phyloP scores from a whole-genome alignment of 768 basidiomycete species.

The Hypsizygus marmoreus region DNA sequence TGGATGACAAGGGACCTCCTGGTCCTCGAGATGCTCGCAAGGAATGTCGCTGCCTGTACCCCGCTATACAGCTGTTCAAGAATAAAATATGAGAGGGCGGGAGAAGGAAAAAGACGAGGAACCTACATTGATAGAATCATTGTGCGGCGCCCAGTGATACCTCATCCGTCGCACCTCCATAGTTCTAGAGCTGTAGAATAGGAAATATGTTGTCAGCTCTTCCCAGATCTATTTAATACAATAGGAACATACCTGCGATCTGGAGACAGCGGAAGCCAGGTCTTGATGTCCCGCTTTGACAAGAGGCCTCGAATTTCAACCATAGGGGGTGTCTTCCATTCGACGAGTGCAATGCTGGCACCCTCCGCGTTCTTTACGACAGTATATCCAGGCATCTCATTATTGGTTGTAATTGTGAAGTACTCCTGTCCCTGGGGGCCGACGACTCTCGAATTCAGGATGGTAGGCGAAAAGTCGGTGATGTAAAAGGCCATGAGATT shows the following conservation, averaged over 20 bases:
- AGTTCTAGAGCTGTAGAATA: constrained; percentile 38
- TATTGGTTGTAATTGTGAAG: constrained; percentile 53
- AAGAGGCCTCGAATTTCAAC: constrained; percentile 57
- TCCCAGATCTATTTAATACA: background rate
- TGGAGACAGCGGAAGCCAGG: constrained; percentile 55
- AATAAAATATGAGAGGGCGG: constrained; percentile 2
- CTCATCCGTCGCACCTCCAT: constrained; percentile 53
- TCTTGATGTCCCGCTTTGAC: constrained; percentile 47
- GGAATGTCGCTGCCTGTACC: constrained; percentile 31
- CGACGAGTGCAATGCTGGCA: constrained; percentile 53
- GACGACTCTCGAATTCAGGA: constrained; percentile 57
- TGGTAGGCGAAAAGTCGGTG: constrained; percentile 48
- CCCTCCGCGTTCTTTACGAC: constrained; percentile 51
- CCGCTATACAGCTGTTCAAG: constrained; percentile 47
- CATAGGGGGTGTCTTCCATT: constrained; percentile 52
- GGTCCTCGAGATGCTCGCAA: constrained; percentile 52
- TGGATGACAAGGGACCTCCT: constrained; percentile 52
- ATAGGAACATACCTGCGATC: constrained; percentile 40
- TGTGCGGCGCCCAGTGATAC: constrained; percentile 60
- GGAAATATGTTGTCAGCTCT: constrained; percentile 1
- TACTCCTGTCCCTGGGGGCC: constrained; percentile 49
- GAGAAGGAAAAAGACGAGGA: background rate
- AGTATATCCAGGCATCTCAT: constrained; percentile 52
- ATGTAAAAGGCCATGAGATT: constrained; percentile 46
- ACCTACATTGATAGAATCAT: constrained; percentile 55